phyloP scores from a whole-genome alignment of 345 rosid species.

The Eucalyptus pauciflora region DNA sequence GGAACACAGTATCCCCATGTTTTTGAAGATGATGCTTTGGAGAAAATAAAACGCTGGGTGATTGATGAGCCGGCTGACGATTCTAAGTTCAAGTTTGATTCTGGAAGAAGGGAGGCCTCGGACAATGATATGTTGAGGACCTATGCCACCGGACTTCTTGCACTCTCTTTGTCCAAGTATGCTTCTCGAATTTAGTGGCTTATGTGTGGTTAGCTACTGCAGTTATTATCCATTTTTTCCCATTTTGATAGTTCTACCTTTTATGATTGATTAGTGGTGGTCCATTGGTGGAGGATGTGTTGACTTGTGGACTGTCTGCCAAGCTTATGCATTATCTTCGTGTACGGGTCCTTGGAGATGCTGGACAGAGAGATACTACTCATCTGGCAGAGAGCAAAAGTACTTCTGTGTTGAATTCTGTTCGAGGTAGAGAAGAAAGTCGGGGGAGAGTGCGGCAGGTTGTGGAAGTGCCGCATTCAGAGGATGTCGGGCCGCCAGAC shows the following conservation, averaged over 20 bases:
- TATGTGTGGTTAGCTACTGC: background rate
- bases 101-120: conserved; percentile 47
- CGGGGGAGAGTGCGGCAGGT: conserved; percentile 60
- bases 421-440: conserved; percentile 70
- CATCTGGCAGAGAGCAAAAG: conserved; percentile 42
- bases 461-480: conserved; percentile 37
- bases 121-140: conserved; percentile 82
- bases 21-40: conserved; percentile 72
- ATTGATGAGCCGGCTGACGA: conserved; percentile 70
- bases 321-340: conserved; percentile 97
- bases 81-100: conserved; percentile 20
- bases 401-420: conserved; percentile 13
- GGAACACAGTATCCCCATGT: conserved; percentile 71
- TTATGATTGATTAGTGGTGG: conserved; percentile 47
- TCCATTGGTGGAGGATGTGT: conserved; percentile 83
- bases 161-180: conserved; percentile 73
- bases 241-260: background rate
- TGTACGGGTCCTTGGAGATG: conserved; percentile 74
- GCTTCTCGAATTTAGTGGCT: background rate
- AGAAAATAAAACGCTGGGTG: conserved; percentile 80
- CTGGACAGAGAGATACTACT: conserved; percentile 55
- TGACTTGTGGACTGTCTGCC: conserved; percentile 83
- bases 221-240: background rate
- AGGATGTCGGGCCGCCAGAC: conserved; percentile 20
- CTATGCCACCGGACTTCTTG: conserved; percentile 90